Base-by-base conservation (phyloP, 225 moss, liverwort and hornwort genomes). In the Takakia lepidozioides region DNA sequence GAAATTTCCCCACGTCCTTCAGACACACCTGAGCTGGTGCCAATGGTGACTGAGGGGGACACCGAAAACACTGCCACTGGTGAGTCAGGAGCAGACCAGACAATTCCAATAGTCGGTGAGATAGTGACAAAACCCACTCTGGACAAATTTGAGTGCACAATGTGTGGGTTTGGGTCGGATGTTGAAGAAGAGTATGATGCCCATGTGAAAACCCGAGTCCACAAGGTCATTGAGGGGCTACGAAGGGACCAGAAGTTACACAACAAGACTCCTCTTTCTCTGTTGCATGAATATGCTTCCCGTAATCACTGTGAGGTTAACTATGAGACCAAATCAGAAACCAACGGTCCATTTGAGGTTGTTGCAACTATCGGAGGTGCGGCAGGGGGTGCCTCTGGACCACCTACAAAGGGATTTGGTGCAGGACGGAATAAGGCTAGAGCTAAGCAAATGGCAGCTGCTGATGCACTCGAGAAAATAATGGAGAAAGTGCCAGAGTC, bases 371-470 rank as follows among this genome's bases (percentile, higher is more conserved):
- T 80, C 26, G 79, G 79, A 57, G 74, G 74, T 59, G 79, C 79
- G 56, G 74, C 79, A 48, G 67, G 74, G 52, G 79, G 78, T 48
- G 58, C 72, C 54, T 69, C 78, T 35, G 79, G 73, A 38, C 79
- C 73, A 60, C 74, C 74, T 54, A 74, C 79, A 11, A 75, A 67
- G 53, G 79, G 79, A 9, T 67, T 58, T 61, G 79, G 74, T 61
- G 61, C 70, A 42, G 79, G 79, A 43, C 73, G 79, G 16, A 80
- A 80, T 49, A 80, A 80, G 63, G 79, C 74, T 24, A 71, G 74
- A 67, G 79, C 79, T 16, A 74, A 80, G 42, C 79, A 73, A 50
- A 80, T 80, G 79, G 79, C 79, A 17, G 79, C 79, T 44, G 79
- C 79, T 67, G 74, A 71, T 64, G 79, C 70, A 54, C 65, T 80